phyloP scores from a whole-genome alignment of 2,329 filamentous ascomycete species.

The Aspergillus fumigatiaffinis region DNA sequence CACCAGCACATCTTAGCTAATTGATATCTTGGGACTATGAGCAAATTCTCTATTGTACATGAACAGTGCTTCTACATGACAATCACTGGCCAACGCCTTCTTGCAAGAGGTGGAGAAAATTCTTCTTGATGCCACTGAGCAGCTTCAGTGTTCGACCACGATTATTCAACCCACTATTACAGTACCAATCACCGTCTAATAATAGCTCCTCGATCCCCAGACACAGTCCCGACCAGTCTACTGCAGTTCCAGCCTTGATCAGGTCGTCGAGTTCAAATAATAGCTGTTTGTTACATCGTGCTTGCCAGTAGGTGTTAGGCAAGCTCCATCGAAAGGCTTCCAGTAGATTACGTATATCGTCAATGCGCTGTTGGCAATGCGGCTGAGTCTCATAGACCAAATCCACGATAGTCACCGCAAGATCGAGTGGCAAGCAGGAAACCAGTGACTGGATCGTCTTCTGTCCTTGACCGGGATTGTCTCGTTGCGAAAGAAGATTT shows the following conservation, averaged over 20 bases:
- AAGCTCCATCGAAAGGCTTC: constrained; percentile 8
- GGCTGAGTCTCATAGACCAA: neutral
- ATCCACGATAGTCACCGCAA: constrained; percentile 5
- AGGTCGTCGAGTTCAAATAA: constrained; percentile 5
- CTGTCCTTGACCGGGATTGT: neutral
- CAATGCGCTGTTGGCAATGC: neutral
- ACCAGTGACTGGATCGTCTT: neutral
- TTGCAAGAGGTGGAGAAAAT: no score
- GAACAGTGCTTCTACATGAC: neutral
- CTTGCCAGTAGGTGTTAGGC: constrained; percentile 5
- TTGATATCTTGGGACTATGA: no score
- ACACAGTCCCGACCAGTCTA: constrained; percentile 4
- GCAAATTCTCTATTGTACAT: neutral
- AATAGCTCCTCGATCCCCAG: constrained; percentile 8
- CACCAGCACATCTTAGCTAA: no score
- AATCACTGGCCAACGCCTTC: neutral
- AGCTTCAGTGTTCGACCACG: neutral
- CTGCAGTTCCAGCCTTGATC: neutral
- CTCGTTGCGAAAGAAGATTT: neutral
- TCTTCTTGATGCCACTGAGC: no score
- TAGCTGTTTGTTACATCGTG: neutral
- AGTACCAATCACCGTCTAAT: constrained; percentile 6
- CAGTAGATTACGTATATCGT: constrained; percentile 1
- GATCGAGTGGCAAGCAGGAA: neutral
- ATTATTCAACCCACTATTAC: constrained; percentile 3